Conservation (phyloP, 805 yeast species). For the Deakozyma indianensis region DNA sequence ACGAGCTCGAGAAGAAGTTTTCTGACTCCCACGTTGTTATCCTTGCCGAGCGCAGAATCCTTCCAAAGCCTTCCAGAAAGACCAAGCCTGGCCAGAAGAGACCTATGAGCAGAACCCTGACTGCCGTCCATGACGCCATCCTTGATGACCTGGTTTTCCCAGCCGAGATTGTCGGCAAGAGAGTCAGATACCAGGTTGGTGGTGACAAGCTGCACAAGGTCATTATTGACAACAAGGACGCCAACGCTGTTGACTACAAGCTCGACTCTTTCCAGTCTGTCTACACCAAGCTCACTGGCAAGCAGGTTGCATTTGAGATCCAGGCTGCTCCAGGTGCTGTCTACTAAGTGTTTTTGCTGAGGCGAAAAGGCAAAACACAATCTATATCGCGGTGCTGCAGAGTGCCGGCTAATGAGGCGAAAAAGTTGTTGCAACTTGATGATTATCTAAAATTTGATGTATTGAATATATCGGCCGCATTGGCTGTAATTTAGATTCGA, state of each 20-base stretch:
- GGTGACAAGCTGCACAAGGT: slow-evolving; percentile 98
- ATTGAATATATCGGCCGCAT: too few relatives aligned
- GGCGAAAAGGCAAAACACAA: too few relatives aligned
- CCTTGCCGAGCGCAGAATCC: slow-evolving; percentile 98
- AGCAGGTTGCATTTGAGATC: slow-evolving; percentile 97
- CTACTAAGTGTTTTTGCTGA: slow-evolving; percentile 16
- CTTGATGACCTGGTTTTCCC: slow-evolving; percentile 99
- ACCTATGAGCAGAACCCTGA: slow-evolving; percentile 98
- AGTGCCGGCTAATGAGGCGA: neutral
- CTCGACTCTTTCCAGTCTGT: slow-evolving; percentile 98
- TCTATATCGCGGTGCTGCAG: neutral
- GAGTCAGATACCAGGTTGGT: slow-evolving; percentile 97
- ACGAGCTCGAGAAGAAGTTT: slow-evolving; percentile 99
- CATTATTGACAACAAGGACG: slow-evolving; percentile 94
- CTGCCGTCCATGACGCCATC: slow-evolving; percentile 97
- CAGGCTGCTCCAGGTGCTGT: slow-evolving; percentile 31
- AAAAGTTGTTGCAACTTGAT: neutral
- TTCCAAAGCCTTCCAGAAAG: slow-evolving; percentile 94
- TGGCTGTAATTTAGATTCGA: too few relatives aligned
- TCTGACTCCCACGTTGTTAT: slow-evolving; percentile 98
- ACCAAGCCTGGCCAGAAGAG: slow-evolving; percentile 94
- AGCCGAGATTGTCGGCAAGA: slow-evolving; percentile 97
- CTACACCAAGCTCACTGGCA: slow-evolving; percentile 97
- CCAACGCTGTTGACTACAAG: slow-evolving; percentile 94
- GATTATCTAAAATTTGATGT: neutral